phyloP scores from a whole-genome alignment of 441 rosid genomes.

The Euphorbia corollata region DNA sequence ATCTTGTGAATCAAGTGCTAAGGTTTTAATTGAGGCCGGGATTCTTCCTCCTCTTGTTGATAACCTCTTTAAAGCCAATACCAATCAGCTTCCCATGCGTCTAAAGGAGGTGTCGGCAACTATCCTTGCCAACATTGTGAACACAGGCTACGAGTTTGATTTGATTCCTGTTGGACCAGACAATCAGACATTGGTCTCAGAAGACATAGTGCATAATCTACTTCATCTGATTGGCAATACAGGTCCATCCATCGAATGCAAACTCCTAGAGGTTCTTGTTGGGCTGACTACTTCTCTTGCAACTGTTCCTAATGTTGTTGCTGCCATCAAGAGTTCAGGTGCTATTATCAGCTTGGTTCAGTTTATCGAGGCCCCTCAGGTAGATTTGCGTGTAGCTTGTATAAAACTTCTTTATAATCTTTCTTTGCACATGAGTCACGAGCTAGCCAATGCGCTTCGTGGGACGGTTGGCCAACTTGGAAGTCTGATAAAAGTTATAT shows the following conservation, averaged over 20 bases:
- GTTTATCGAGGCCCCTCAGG: constrained; percentile 80
- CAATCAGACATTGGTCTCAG: constrained; percentile 74
- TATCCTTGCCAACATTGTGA: constrained; percentile 84
- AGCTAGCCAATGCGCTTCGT: constrained; percentile 67
- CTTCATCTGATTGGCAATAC: constrained; percentile 89
- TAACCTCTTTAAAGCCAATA: constrained; percentile 67
- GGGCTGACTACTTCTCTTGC: constrained; percentile 64
- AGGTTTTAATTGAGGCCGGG: constrained; percentile 67
- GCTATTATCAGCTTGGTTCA: constrained; percentile 91
- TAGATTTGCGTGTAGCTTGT: constrained; percentile 73
- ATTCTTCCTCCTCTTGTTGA: constrained; percentile 83
- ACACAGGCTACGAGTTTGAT: constrained; percentile 65
- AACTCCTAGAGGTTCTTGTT: constrained; percentile 90
- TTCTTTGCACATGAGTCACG: constrained; percentile 77
- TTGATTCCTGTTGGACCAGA: constrained; percentile 53
- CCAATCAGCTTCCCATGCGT: constrained; percentile 73
- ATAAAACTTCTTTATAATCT: constrained; percentile 82
- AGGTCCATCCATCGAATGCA: constrained; percentile 91
- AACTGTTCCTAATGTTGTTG: constrained; percentile 59
- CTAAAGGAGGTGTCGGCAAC: constrained; percentile 90
- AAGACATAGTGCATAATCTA: constrained; percentile 67
- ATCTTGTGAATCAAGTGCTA: constrained; percentile 69
- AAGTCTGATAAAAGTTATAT: constrained; percentile 57
- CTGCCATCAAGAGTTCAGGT: constrained; percentile 84
- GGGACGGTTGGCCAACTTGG: constrained; percentile 81